These are phyloP conservation scores for Aspergillus biplanus DNA, from an alignment of 495 filamentous ascomycete species.

Conservation along the genomic window DNA sequence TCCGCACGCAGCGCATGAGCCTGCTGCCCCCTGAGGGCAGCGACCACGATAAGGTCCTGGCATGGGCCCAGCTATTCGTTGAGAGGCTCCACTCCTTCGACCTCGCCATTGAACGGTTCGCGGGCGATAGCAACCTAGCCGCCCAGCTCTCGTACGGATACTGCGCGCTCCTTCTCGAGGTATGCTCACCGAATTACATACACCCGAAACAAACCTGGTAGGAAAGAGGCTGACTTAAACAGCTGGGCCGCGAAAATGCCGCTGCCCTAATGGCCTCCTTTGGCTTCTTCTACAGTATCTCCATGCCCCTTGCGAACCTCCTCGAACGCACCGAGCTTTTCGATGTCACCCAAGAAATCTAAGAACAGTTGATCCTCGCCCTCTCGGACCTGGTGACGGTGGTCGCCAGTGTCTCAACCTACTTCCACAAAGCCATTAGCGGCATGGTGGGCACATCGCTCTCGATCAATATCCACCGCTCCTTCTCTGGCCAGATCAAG, in stretches of 20 bases:
- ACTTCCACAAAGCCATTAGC: slow-evolving; percentile 37
- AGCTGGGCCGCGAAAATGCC: slow-evolving; percentile 44
- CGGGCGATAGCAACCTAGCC: slow-evolving; percentile 41
- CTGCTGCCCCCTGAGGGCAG: slow-evolving; percentile 44
- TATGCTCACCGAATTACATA: slow-evolving; percentile 17
- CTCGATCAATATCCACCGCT: slow-evolving; percentile 38
- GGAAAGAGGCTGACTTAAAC: background rate
- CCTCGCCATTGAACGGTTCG: slow-evolving; percentile 36
- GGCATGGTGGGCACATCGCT: slow-evolving; percentile 29
- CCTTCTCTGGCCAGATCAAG: slow-evolving; percentile 37
- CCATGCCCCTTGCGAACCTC: slow-evolving; percentile 37
- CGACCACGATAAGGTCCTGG: slow-evolving; percentile 45
- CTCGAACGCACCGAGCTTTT: slow-evolving; percentile 44
- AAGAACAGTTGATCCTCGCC: slow-evolving; percentile 42
- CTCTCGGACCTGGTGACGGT: slow-evolving; percentile 41
- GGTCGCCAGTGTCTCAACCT: slow-evolving; percentile 36
- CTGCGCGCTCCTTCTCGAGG: slow-evolving; percentile 42
- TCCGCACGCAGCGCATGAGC: slow-evolving; percentile 38
- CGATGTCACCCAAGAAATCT: slow-evolving; percentile 38
- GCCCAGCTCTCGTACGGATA: slow-evolving; percentile 43
- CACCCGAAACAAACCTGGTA: background rate
- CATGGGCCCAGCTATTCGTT: slow-evolving; percentile 34
- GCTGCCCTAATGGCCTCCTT: slow-evolving; percentile 38
- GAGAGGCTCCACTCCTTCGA: slow-evolving; percentile 40
- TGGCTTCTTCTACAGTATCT: slow-evolving; percentile 45